Evolutionary conservation across 2,329 filamentous ascomycete species (phyloP), one percentile per base, ranked within the genome.

Genomic region (Apiospora hydei): DNA sequence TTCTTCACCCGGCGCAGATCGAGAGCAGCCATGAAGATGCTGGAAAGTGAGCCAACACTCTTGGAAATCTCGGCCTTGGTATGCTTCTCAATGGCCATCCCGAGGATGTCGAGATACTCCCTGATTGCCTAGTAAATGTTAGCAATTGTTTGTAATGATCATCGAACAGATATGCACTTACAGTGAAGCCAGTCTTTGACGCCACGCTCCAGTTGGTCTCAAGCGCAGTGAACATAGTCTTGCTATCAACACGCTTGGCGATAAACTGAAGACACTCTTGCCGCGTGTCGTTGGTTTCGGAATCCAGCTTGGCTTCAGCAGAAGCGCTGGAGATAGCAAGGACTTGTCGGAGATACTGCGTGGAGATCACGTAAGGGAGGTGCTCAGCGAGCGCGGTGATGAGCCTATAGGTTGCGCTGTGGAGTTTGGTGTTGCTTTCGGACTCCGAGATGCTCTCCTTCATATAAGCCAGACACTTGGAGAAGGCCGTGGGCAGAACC

Each of bases 311-410:
- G 4, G 88, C 86, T 71, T 87, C 87, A 21, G 93, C 91, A 67
- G 94, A 96, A 68, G 87, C 85, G 80, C 92, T 93, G 6, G 94
- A 95, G 14, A 94, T 87, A 18, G 87, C 84, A 38, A 98, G 83
- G 67, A 97, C 88, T 68, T 88, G 89, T 74, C 93, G 90, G 14
- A 98, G 83, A 76, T 96, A 92, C 6, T 88, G 86, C 1, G 89
- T 90, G 14, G 94, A 94, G 73, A 98, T 86, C 91, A 98, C 97
- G 83, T 94, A 98, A 0, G 96, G 94, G 38, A 98, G 85, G 77
- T 96, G 90, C 76, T 96, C 92, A 16, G 96, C 89, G 64, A 98
- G 86, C 10, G 94, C 89, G 67, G 91, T 92, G 73, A 98, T 86
- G 72, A 98, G 91, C 0, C 93, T 89, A 81, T 93, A 98, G 11